Evolutionary conservation across 2,329 filamentous ascomycete genomes (phyloP).

Genomic region (Hymenotorrendiella dingleyae): DNA sequence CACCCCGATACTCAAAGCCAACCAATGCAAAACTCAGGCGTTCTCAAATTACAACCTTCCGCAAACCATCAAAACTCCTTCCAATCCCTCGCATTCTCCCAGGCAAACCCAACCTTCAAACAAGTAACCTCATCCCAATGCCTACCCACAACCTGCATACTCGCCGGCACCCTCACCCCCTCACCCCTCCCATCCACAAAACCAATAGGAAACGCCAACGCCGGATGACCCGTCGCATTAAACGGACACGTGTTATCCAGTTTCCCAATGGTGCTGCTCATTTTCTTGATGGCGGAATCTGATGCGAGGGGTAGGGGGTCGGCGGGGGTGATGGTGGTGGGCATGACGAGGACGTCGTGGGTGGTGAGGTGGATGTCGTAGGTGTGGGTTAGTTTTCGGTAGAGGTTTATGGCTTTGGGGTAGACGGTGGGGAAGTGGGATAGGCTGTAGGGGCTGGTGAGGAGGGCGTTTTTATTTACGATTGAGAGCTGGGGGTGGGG

Average conservation of each 20-base stretch:
- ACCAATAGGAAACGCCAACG: conserved; percentile 45
- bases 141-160: conserved; percentile 49
- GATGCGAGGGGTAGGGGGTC: conserved; percentile 36
- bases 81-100: conserved; percentile 32
- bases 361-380: conserved; percentile 37
- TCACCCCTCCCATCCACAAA: conserved; percentile 33
- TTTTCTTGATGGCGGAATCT: conserved; percentile 34
- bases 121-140: conserved; percentile 45
- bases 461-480: conserved; percentile 15
- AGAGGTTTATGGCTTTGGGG: conserved; percentile 42
- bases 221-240: conserved; percentile 52
- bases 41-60: no score
- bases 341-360: conserved; percentile 42
- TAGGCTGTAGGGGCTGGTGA: background rate
- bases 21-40: no score
- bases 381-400: conserved; percentile 38
- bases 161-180: conserved; percentile 40
- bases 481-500: background rate
- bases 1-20: no score
- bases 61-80: conserved; percentile 17
- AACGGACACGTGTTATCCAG: conserved; percentile 52
- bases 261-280: conserved; percentile 46
- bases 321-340: conserved; percentile 41
- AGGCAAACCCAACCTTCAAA: conserved; percentile 39
- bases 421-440: conserved; percentile 37